Evolutionary conservation across 2,329 filamentous ascomycete species (phyloP).

Genomic region (Aspergillus novoparasiticus): DNA sequence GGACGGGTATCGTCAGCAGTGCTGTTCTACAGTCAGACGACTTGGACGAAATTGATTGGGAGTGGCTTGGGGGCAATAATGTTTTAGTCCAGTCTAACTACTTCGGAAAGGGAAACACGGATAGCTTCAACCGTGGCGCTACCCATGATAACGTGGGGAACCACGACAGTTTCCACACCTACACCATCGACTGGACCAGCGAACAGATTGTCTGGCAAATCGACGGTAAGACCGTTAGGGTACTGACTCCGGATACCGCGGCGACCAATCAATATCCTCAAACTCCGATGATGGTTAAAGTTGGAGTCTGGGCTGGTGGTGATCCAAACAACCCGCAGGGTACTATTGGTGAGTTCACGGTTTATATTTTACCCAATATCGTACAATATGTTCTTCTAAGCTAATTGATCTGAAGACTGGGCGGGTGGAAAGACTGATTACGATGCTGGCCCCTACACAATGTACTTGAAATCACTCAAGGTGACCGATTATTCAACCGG

Average conservation of each 20-base stretch:
- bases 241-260: slow-evolving; percentile 70
- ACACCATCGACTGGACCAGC: slow-evolving; percentile 88
- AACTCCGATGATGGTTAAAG: slow-evolving; percentile 91
- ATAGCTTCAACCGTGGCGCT: slow-evolving; percentile 82
- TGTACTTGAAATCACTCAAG: slow-evolving; percentile 75
- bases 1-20: slow-evolving; percentile 89
- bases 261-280: slow-evolving; percentile 80
- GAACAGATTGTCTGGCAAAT: slow-evolving; percentile 86
- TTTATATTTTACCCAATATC: not conserved
- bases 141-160: slow-evolving; percentile 71
- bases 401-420: slow-evolving; percentile 60
- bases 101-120: slow-evolving; percentile 89
- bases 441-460: slow-evolving; percentile 77
- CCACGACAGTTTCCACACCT: slow-evolving; percentile 78
- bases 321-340: slow-evolving; percentile 77
- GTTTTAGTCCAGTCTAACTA: slow-evolving; percentile 92
- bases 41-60: slow-evolving; percentile 95
- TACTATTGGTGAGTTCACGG: slow-evolving; percentile 63
- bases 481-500: slow-evolving; percentile 94
- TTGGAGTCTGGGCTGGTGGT: slow-evolving; percentile 90
- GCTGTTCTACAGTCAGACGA: slow-evolving; percentile 87
- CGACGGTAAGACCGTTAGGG: slow-evolving; percentile 74
- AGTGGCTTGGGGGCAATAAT: slow-evolving; percentile 83
- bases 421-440: slow-evolving; percentile 86
- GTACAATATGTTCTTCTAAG: slow-evolving; percentile 5